Percentiles rank a stretch among this genome's conserved stretches.
These are phyloP conservation scores for Ascocoryne sarcoides DNA, from an alignment of 2,329 filamentous ascomycete genomes.

Conservation along the genomic window DNA sequence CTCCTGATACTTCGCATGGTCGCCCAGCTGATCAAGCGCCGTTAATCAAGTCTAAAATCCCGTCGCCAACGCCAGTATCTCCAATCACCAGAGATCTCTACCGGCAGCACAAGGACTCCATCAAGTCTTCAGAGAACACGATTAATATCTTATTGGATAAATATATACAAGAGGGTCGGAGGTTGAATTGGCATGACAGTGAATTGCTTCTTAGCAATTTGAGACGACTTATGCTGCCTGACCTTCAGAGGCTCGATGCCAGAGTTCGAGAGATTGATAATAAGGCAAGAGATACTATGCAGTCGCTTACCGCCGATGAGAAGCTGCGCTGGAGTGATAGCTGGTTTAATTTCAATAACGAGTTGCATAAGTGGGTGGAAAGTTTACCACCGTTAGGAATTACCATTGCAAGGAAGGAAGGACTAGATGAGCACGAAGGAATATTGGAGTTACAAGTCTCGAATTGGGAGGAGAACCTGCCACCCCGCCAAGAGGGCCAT, in stretches of 20 bases:
- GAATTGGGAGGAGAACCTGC: background rate
- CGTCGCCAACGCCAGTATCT: background rate
- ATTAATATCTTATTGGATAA: conserved; percentile 5
- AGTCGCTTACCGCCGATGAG: background rate
- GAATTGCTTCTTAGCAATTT: conserved; percentile 4
- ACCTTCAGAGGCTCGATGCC: background rate
- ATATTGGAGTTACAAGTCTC: background rate
- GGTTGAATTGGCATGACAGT: conserved; percentile 4
- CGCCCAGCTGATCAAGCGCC: no score
- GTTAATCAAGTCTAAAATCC: background rate
- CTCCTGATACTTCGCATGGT: no score
- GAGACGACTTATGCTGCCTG: conserved; percentile 4
- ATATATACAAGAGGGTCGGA: background rate
- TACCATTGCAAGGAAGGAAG: background rate
- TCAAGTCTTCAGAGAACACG: background rate
- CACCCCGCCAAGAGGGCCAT: no score
- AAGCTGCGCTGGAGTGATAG: background rate
- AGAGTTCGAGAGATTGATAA: conserved; percentile 2
- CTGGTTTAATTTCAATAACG: background rate
- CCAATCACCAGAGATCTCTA: background rate
- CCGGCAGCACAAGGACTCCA: background rate
- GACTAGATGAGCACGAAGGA: background rate
- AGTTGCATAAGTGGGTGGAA: background rate
- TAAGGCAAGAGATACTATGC: conserved; percentile 1
- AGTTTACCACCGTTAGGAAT: background rate